phyloP scores from a whole-genome alignment of 371 early-diverging fungal genomes.

The Mortierella sp. region DNA sequence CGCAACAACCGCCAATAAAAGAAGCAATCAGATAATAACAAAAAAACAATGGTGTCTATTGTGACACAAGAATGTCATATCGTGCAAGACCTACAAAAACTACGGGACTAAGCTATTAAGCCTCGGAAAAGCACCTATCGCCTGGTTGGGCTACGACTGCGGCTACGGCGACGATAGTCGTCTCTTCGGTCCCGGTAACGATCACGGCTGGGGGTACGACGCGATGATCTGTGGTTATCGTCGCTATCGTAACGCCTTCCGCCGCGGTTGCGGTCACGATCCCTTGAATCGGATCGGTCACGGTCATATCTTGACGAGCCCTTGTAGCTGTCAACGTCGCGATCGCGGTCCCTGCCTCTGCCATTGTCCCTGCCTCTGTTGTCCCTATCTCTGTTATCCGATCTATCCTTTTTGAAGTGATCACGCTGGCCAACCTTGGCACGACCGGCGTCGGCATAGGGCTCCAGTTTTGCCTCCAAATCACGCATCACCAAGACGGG shows the following conservation, averaged over 20 bases:
- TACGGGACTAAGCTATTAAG: neutral
- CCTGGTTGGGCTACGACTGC: constrained; percentile 39
- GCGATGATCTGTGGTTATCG: constrained; percentile 36
- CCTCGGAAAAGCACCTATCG: neutral
- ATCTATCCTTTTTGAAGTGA: constrained; percentile 34
- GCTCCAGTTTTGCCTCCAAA: constrained; percentile 75
- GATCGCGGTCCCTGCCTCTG: constrained; percentile 59
- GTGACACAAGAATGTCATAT: neutral
- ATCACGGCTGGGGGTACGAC: constrained; percentile 40
- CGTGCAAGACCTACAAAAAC: neutral
- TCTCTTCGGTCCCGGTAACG: constrained; percentile 40
- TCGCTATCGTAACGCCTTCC: constrained; percentile 35
- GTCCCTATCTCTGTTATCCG: constrained; percentile 31
- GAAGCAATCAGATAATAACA: neutral
- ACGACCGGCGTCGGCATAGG: constrained; percentile 63
- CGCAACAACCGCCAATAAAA: constrained; percentile 19
- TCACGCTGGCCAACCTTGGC: constrained; percentile 46
- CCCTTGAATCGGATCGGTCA: constrained; percentile 41
- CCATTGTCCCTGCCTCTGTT: constrained; percentile 42
- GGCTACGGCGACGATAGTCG: constrained; percentile 46
- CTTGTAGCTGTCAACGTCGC: constrained; percentile 43
- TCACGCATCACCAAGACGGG: constrained; percentile 88
- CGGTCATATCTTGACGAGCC: constrained; percentile 44
- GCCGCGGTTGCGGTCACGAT: constrained; percentile 23
- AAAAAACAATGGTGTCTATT: neutral